Base-by-base conservation (phyloP, 805 yeast species). In the Priceomyces fermenticarens region DNA sequence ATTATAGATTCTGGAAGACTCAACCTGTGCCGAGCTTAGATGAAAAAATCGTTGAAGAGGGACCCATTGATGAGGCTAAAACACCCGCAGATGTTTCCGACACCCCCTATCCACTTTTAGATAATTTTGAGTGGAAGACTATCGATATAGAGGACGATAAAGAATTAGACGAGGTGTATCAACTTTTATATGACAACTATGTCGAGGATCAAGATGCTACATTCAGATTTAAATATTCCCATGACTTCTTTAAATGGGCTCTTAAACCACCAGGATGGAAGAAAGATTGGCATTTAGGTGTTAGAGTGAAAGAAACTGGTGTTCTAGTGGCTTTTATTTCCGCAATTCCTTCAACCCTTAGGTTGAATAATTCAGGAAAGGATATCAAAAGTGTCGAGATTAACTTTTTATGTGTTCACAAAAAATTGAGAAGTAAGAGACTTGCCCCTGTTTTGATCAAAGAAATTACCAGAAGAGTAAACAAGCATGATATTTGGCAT, bases 1-100 rank as follows among this genome's bases (percentile, higher is more conserved):
- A 90, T 57, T 88, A 90, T 70, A 88, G 86, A 67, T 93, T 93
- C 66, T 93, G 99, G 99, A 87, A 85, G 56, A 93, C 99, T 2
- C 99, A 93, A 65, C 99, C 99, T 0, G 98, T 93, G 14, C 77
- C 89, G 7, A 72, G 72, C 25, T 80, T 90, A 47, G 86, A 86
- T 57, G 93, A 84, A 54, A 60, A 69, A 33, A 72, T 84, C 34
- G 72, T 66, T 4, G 60, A 70, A 9, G 96, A 88, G 55, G 97
- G 97, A 0, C 91, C 95, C 6, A 88, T 90, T 48, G 95, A 89
- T 52, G 49, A 54, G 25, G 37, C 54, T 6, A 88, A 87, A 57
- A 80, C 80, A 0, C 81, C 90, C 2, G 85, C 63, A 3, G 89
- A 89, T 43, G 77, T 93, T 30, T 78, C 90, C 4, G 77, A 72